A percentile compares a stretch with the other conserved stretches of the same genome.
Conservation (phyloP, 129 eudicot species). For the Cynara cardunculus region DNA sequence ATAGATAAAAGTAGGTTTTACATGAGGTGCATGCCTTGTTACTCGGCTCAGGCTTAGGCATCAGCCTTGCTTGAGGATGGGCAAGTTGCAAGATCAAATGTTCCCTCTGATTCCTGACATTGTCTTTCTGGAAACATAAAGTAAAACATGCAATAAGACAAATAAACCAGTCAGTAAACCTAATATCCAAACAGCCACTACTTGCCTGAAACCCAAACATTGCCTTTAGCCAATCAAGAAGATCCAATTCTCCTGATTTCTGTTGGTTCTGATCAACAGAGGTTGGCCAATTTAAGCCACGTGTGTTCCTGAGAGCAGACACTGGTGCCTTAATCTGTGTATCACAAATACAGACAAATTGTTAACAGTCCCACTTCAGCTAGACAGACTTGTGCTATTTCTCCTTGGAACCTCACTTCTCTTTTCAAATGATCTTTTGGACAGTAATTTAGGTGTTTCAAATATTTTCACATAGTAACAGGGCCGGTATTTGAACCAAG, state of each 20-base stretch:
- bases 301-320: conserved; percentile 66
- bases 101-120: conserved; percentile 94
- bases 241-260: conserved; percentile 75
- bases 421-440: not conserved
- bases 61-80: conserved; percentile 80
- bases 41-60: conserved; percentile 81
- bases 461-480: not conserved
- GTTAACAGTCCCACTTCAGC: not conserved
- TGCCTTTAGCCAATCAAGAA: conserved; percentile 94
- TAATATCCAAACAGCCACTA: conserved; percentile 15
- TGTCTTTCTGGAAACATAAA: conserved; percentile 67
- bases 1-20: conserved; percentile 29
- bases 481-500: not conserved
- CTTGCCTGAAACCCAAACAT: conserved; percentile 98
- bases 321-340: conserved; percentile 92
- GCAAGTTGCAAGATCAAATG: conserved; percentile 80
- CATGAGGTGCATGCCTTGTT: conserved; percentile 64
- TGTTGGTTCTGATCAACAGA: conserved; percentile 69
- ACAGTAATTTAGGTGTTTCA: not conserved
- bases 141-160: conserved; percentile 14
- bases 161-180: conserved; percentile 11
- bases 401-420: not conserved
- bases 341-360: conserved; percentile 1
- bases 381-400: not conserved
- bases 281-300: conserved; percentile 74